Conservation (phyloP, 1,284 basidiomycete genomes). For the Puccinia novopanici region DNA sequence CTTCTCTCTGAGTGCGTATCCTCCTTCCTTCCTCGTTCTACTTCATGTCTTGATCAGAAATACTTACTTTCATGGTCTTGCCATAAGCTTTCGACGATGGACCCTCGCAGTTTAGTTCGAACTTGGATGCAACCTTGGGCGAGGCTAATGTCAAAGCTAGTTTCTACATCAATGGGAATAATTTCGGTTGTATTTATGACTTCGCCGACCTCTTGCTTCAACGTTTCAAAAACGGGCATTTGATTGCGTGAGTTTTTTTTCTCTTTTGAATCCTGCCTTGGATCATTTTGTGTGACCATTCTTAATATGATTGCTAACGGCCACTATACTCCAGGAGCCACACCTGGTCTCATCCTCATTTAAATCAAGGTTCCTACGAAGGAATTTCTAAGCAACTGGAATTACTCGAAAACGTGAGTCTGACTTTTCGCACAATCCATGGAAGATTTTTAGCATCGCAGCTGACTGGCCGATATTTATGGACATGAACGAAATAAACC, state of each 20-base stretch:
- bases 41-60: too few relatives aligned
- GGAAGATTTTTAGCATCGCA: neutral
- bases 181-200: constrained; percentile 56
- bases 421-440: neutral
- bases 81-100: constrained; percentile 49
- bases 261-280: neutral
- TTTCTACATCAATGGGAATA: constrained; percentile 55
- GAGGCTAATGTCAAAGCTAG: constrained; percentile 5
- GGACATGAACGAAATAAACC: too few relatives aligned
- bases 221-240: constrained; percentile 56
- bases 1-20: neutral
- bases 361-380: constrained; percentile 52
- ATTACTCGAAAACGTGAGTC: constrained; percentile 36
- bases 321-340: constrained; percentile 51
- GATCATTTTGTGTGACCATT: neutral
- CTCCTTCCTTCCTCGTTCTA: neutral
- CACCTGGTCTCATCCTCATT: constrained; percentile 56
- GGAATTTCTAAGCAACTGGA: constrained; percentile 55
- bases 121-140: constrained; percentile 20
- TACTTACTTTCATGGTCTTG: neutral
- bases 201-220: constrained; percentile 52
- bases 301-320: neutral
- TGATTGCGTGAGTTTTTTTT: constrained; percentile 54
- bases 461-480: neutral
- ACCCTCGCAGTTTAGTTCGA: constrained; percentile 18